Percentiles rank a stretch among this genome's conserved stretches.
Conservation (phyloP, 2,329 filamentous ascomycete genomes). For the Chrysoporthe cubensis region DNA sequence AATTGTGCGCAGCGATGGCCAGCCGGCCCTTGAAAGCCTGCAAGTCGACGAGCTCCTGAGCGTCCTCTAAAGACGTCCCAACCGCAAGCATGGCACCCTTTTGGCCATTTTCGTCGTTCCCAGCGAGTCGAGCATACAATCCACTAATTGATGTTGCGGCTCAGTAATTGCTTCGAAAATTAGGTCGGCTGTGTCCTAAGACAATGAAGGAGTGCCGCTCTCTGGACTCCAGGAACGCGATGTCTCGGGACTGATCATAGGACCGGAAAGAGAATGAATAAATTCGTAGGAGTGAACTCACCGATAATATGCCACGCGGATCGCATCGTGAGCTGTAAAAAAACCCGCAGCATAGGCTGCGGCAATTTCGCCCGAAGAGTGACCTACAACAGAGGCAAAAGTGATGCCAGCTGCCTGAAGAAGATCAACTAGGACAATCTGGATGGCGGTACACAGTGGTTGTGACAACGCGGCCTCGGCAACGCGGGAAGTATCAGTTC, state of each 20-base stretch:
- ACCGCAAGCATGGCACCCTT: slow-evolving; percentile 23
- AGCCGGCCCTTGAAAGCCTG: slow-evolving; percentile 32
- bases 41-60: slow-evolving; percentile 28
- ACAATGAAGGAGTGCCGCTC: not conserved
- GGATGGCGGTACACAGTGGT: slow-evolving; percentile 35
- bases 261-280: not conserved
- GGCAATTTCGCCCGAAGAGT: slow-evolving; percentile 34
- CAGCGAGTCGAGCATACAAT: slow-evolving; percentile 5
- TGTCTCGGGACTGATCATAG: no score
- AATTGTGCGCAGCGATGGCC: slow-evolving; percentile 37
- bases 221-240: no score
- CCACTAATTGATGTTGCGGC: slow-evolving; percentile 16
- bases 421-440: slow-evolving; percentile 43
- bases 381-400: slow-evolving; percentile 35
- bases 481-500: slow-evolving; percentile 23
- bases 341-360: slow-evolving; percentile 26
- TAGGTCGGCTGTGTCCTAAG: not conserved
- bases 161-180: not conserved
- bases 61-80: slow-evolving; percentile 15
- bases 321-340: slow-evolving; percentile 31
- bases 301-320: slow-evolving; percentile 33
- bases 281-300: not conserved
- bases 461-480: slow-evolving; percentile 15
- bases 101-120: not conserved
- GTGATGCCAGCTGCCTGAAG: slow-evolving; percentile 33